Evolutionary conservation across 371 early-diverging fungal species (phyloP).

Genomic region (Entomophthora muscae): DNA sequence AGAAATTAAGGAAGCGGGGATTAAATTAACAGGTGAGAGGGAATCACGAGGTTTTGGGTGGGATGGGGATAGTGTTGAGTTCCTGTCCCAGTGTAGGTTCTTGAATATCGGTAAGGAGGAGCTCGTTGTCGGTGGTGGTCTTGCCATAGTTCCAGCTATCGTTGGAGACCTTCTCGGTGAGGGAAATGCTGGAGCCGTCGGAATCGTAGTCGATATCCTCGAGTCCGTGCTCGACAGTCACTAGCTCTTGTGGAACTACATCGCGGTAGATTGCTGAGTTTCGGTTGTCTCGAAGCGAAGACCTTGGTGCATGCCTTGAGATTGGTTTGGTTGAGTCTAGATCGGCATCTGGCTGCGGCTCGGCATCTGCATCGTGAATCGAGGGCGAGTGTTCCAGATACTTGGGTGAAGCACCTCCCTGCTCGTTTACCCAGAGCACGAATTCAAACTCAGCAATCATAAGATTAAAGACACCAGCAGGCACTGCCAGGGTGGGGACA

Average conservation of each 20-base stretch:
- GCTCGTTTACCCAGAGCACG: constrained; percentile 35
- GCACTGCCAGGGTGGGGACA: constrained; percentile 81
- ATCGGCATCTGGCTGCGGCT: background rate
- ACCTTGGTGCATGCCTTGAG: background rate
- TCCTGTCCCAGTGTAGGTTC: too few species aligned
- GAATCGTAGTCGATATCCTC: background rate
- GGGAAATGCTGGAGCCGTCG: background rate
- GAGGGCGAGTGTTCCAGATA: background rate
- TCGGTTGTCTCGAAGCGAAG: background rate
- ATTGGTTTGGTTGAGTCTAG: background rate
- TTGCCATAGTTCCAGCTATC: background rate
- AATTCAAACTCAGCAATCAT: constrained; percentile 75
- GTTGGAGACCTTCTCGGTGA: background rate
- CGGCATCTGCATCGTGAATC: background rate
- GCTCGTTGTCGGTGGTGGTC: too few species aligned
- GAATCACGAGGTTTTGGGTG: too few species aligned
- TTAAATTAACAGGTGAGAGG: too few species aligned
- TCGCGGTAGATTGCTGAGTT: constrained; percentile 3
- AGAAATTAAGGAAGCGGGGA: too few species aligned
- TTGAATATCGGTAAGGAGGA: too few species aligned
- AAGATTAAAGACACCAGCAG: constrained; percentile 70
- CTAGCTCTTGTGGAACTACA: background rate
- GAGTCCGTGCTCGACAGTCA: background rate
- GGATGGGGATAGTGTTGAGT: too few species aligned
- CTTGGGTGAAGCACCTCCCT: constrained; percentile 12